Evolutionary conservation across 1,284 basidiomycete species (phyloP).

Genomic region (Puccinia triticina): DNA sequence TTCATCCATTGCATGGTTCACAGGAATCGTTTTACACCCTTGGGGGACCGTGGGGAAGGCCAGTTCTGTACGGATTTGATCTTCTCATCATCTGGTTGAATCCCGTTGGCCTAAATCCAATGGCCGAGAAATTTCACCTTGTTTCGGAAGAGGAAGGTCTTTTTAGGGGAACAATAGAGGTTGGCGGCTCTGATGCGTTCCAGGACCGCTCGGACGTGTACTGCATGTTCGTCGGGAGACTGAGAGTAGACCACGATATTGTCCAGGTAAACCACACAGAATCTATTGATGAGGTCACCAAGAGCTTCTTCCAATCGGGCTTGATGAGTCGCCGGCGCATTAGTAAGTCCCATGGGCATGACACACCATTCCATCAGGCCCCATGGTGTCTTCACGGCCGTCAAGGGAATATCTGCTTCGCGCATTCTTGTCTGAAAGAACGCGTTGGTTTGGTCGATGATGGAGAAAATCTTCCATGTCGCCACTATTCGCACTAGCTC

Average conservation of each 20-base stretch:
- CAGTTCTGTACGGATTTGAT: slow-evolving; percentile 12
- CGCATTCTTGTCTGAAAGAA: slow-evolving; percentile 63
- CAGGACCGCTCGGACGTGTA: neutral
- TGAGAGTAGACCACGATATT: slow-evolving; percentile 3
- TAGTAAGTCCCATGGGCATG: slow-evolving; percentile 61
- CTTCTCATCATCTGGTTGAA: no score
- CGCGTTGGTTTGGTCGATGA: slow-evolving; percentile 63
- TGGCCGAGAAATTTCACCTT: slow-evolving; percentile 23
- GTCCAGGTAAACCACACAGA: slow-evolving; percentile 13
- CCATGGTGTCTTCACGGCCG: no score
- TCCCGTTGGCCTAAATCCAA: slow-evolving; percentile 31
- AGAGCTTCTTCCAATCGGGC: slow-evolving; percentile 51
- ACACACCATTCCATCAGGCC: no score
- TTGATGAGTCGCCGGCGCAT: slow-evolving; percentile 61
- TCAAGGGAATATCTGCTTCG: no score
- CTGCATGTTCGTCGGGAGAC: neutral
- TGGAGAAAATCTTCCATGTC: slow-evolving; percentile 58
- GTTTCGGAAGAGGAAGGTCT: neutral
- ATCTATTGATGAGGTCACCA: neutral
- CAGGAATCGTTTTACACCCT: slow-evolving; percentile 27
- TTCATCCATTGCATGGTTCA: neutral
- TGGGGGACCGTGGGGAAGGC: neutral
- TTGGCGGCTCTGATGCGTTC: neutral
- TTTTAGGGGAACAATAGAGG: slow-evolving; percentile 18
- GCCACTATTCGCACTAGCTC: slow-evolving; percentile 6